These are phyloP conservation scores for Blastobotrys terrestris DNA, from an alignment of 805 yeast species.

Conservation along the genomic window DNA sequence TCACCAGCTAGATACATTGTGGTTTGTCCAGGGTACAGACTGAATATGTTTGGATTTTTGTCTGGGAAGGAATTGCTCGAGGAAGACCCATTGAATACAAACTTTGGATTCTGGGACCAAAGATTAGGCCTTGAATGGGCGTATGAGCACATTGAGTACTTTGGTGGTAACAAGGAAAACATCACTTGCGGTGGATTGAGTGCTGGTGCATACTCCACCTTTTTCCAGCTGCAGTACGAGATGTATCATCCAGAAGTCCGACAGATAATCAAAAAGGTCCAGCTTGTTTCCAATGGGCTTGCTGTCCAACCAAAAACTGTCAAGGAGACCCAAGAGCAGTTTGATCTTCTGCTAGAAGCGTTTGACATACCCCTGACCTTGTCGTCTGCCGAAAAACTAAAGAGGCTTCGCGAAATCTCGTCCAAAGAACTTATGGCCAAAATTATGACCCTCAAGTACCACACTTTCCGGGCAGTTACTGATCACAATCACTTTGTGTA, in stretches of 20 bases:
- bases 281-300: slow-evolving; percentile 35
- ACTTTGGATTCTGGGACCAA: slow-evolving; percentile 42
- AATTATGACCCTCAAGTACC: slow-evolving; percentile 25
- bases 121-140: slow-evolving; percentile 40
- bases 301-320: slow-evolving; percentile 37
- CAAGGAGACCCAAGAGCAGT: slow-evolving; percentile 33
- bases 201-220: slow-evolving; percentile 38
- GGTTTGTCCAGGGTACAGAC: slow-evolving; percentile 34
- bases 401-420: slow-evolving; percentile 21
- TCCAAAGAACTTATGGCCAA: slow-evolving; percentile 21
- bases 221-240: slow-evolving; percentile 39
- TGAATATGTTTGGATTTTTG: slow-evolving; percentile 39
- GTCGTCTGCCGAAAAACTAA: slow-evolving; percentile 22
- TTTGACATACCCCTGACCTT: slow-evolving; percentile 19
- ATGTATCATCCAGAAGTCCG: slow-evolving; percentile 35
- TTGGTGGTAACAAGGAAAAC: slow-evolving; percentile 39
- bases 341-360: slow-evolving; percentile 31
- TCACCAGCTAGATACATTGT: slow-evolving; percentile 30
- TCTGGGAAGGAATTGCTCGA: slow-evolving; percentile 35
- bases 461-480: slow-evolving; percentile 38
- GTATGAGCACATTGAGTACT: slow-evolving; percentile 33
- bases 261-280: slow-evolving; percentile 36
- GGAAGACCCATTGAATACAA: slow-evolving; percentile 25
- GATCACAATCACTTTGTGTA: slow-evolving; percentile 35
- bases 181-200: slow-evolving; percentile 39